These are phyloP conservation scores for Lenwebbia sp. DNA, from an alignment of 345 rosid species.

Conservation along the genomic window DNA sequence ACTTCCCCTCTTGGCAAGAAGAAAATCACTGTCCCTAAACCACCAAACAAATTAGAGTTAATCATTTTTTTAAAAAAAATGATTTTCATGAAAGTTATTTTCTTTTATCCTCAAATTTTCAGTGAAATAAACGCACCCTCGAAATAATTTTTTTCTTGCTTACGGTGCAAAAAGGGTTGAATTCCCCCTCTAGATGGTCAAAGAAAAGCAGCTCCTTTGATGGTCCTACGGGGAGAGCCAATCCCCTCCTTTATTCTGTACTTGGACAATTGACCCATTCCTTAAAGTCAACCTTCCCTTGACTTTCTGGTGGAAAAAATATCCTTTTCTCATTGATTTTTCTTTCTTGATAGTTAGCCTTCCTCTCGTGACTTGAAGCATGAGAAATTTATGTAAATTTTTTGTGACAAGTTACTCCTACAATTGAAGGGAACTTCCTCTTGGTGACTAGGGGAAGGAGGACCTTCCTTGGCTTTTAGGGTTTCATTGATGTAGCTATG, in stretches of 20 bases:
- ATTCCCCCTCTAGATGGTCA: neutral
- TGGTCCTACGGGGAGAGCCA: neutral
- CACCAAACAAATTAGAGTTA: too few species aligned
- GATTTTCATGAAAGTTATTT: too few species aligned
- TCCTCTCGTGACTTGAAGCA: neutral
- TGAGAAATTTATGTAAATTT: neutral
- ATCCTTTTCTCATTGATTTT: neutral
- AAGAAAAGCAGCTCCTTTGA: neutral
- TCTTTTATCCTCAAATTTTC: too few species aligned
- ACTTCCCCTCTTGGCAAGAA: too few species aligned
- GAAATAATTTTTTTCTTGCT: neutral
- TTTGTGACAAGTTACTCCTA: neutral
- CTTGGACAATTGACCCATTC: neutral
- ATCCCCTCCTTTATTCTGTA: neutral
- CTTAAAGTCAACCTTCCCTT: neutral
- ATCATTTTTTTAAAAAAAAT: too few species aligned
- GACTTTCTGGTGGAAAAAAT: neutral
- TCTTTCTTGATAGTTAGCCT: neutral
- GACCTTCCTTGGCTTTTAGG: neutral
- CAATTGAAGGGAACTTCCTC: neutral
- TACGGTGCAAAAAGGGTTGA: neutral
- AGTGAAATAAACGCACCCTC: neutral
- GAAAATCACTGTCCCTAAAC: too few species aligned
- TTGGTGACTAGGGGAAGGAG: neutral
- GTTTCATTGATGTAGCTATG: neutral